Evolutionary conservation across 1,139 yeast species (phyloP), one percentile per base, ranked within the genome.

Genomic region (Lodderomyces theae): DNA sequence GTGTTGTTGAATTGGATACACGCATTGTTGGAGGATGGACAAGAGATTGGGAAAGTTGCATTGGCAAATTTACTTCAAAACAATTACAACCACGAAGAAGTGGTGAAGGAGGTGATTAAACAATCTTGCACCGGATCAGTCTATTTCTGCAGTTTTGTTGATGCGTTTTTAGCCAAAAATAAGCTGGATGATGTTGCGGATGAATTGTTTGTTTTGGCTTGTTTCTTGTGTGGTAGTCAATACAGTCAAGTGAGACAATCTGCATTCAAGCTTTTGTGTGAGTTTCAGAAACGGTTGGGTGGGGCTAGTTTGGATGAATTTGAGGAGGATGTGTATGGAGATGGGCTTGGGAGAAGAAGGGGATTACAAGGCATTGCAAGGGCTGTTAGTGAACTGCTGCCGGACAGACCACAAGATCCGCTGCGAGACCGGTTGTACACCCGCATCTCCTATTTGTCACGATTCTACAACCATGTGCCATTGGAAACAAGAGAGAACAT

Each of bases 1-100:
- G 81, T 79, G 1, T 66, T 89, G 28, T 69, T 89, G 61, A 69
- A 74, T 21, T 92, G 97, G 97, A 76, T 89, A 26, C 83, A 83
- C 49, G 71, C 88, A 1, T 64, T 89, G 23, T 73, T 89, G 42
- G 68, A 71, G 19, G 73, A 74, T 5, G 89, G 82, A 28, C 80
- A 77, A 42, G 77, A 69, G 3, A 60, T 85, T 26, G 97, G 96
- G 0, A 74, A 79, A 29, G 63, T 68, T n/a, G 97, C 97, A 0
- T 63, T 92, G 40, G 69, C 72, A 38, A 86, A 84, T 51, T 66
- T 92, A 35, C 67, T 92, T 15, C 65, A 64, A 7, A 67, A 75
- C 39, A 90, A 89, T 54, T 67, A 77, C 9, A 74, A 74, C 13
- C 75, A 79, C 42, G 61, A 65, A 0, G 80, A 76, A 30, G 69